A percentile compares a stretch with the other conserved stretches of the same genome.
These are phyloP conservation scores for Hygrophila difformis DNA, from an alignment of 257 asterid species.

Conservation along the genomic window DNA sequence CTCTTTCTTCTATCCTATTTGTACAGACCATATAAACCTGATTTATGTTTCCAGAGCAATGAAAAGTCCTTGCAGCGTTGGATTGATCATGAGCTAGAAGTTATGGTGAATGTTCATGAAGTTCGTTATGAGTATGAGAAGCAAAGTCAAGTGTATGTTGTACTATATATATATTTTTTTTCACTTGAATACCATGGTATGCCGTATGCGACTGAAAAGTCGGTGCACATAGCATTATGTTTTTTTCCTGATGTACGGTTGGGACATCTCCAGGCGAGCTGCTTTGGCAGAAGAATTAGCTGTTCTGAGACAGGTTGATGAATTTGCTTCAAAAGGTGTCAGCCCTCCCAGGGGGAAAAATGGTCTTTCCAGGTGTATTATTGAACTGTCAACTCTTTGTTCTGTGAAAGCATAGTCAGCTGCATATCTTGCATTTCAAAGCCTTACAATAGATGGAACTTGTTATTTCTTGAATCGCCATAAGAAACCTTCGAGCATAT, in stretches of 20 bases:
- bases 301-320: constrained; percentile 83
- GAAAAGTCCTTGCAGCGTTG: constrained; percentile 88
- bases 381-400: too few relatives aligned
- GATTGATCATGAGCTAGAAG: constrained; percentile 98
- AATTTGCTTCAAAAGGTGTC: constrained; percentile 73
- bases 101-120: constrained; percentile 97
- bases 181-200: not conserved
- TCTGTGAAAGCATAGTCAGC: too few relatives aligned
- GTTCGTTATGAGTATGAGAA: constrained; percentile 98
- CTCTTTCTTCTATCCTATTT: too few relatives aligned
- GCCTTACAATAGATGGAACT: too few relatives aligned
- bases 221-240: too few relatives aligned
- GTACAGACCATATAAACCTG: too few relatives aligned
- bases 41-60: constrained; percentile 40
- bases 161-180: constrained; percentile 9
- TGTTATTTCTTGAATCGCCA: too few relatives aligned
- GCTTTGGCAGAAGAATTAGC: constrained; percentile 95
- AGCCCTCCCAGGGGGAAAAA: constrained; percentile 89
- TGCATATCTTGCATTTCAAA: not conserved
- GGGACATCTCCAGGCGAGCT: constrained; percentile 63
- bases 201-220: too few relatives aligned
- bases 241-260: too few relatives aligned
- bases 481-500: too few relatives aligned
- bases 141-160: constrained; percentile 97
- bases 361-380: constrained; percentile 69